Evolutionary conservation across 768 basidiomycete genomes (phyloP), one percentile per base, ranked within the genome.

Genomic region (Mycena maculata): DNA sequence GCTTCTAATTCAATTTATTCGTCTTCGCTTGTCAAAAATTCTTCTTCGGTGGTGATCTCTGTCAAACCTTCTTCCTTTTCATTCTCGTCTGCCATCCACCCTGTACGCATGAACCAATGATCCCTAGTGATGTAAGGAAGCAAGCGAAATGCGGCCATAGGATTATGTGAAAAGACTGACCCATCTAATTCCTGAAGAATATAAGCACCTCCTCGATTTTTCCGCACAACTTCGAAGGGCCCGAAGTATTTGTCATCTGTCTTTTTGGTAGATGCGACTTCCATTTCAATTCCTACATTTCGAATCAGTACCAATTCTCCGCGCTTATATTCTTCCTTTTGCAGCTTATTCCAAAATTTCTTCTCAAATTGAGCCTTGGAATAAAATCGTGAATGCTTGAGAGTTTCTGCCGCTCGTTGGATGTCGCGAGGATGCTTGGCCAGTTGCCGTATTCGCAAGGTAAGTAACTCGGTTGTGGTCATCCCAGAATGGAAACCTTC

Each of bases 361-460:
- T 56, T 49, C 23, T 77, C 71, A 52, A 78, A 78, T 25, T 76
- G 69, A 38, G 65, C 60, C 27, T 72, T 74, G 2, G 74, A 73
- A 1, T 44, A 38, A 22, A 76, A 69, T 0, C 76, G 60, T 13
- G 64, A 42, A 22, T 73, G 61, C n/a, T 65, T 48, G 1, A 77
- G 42, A 0, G 49, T 60, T 8, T 69, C 61, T 2, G 73, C 50
- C 1, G 76, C 73, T 0, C 31, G 3, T 6, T 58, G 36, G 1
- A 77, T 30, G 52, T 79, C 74, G 8, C 62, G 54, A 7, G 62
- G 42, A 25, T 59, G 61, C 15, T 66, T 71, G 22, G 74, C 23
- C 1, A 78, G 60, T 39, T 78, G 78, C 1, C 67, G 61, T 20
- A 76, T 73, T 10, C 68, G 36, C 13, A 72, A 52, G 1, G 70